These are phyloP conservation scores for Hemisphaericaspora xylofermentans DNA, from an alignment of 1,139 yeast genomes.

Conservation along the genomic window DNA sequence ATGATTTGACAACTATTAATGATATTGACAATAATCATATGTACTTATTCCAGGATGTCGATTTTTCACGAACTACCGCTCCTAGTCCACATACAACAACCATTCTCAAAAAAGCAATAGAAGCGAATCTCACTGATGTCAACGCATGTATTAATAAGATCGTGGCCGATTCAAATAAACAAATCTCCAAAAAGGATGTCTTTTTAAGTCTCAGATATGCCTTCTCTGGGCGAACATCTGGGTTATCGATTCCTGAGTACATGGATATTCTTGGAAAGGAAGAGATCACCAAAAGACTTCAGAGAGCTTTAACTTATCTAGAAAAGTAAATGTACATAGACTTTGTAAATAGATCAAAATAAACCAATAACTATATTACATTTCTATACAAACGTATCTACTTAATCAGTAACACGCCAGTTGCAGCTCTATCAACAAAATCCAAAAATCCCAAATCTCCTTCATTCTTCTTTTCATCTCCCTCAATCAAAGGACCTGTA, in stretches of 20 bases:
- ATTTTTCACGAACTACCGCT: slow-evolving; percentile 20
- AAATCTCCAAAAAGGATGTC: slow-evolving; percentile 44
- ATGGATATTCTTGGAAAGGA: slow-evolving; percentile 55
- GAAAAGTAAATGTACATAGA: too few relatives aligned
- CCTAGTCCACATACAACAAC: slow-evolving; percentile 10
- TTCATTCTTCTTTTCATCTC: slow-evolving; percentile 9
- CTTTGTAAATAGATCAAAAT: slow-evolving; percentile 5
- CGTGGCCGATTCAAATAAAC: slow-evolving; percentile 16
- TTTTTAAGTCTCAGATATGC: slow-evolving; percentile 69
- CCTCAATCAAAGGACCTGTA: slow-evolving; percentile 53
- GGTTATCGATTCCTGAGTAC: slow-evolving; percentile 64
- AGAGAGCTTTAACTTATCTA: slow-evolving; percentile 17
- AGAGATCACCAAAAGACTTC: slow-evolving; percentile 40
- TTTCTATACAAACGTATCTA: background rate
- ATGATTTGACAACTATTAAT: slow-evolving; percentile 44
- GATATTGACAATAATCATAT: slow-evolving; percentile 48
- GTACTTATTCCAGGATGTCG: slow-evolving; percentile 50
- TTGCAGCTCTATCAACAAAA: slow-evolving; percentile 17
- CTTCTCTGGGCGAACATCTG: slow-evolving; percentile 70
- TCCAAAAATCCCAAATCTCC: slow-evolving; percentile 31
- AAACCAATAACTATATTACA: slow-evolving; percentile 2
- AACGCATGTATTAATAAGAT: slow-evolving; percentile 2
- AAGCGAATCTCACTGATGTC: background rate
- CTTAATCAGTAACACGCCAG: background rate
- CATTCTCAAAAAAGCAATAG: slow-evolving; percentile 8